Base-by-base conservation (phyloP, 2,329 filamentous ascomycete genomes). In the Cryphonectria naterciae region DNA sequence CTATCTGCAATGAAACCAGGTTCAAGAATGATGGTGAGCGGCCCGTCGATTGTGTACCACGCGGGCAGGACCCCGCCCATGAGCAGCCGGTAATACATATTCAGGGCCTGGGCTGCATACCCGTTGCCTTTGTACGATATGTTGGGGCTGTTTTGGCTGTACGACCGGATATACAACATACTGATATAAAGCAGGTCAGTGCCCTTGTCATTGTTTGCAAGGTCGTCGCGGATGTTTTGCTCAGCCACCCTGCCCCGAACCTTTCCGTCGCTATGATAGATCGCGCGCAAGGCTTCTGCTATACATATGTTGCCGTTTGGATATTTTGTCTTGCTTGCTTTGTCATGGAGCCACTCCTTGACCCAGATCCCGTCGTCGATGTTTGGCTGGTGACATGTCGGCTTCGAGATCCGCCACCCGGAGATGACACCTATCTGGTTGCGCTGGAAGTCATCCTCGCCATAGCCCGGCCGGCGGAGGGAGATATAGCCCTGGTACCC, bases 81-180 rank as follows among this genome's bases (percentile, higher is more conserved):
- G 6, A 65, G 63, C 28, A 65, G 39, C 6, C 63, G 32, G 28
- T 49, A 65, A 32, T 65, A 65, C 43, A 65, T 52, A 28, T 52
- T 22, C 22, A 67, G 32, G 7, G 49, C 65, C n/a, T 58, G 35
- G 2, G 28, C 10, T 10, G 63, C 63, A 15, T 22, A 65, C 5
- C 49, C 32, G 25, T 65, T 65, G 1, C 63, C 63, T 8, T 46
- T 49, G 43, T 65, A 65, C 25, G 49, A 32, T 39, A 64, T 32
- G 3, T n/a, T 39, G 25, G 39, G 22, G 25, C 46, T 39, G 2
- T 7, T 0, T 2, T 32, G 22, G 13, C 28, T 22, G 7, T 28
- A 43, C 4, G n/a, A 4, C 10, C 11, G 41, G 3, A 64, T 28
- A 8, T 64, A 28, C 10, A 64, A 13, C 22, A 19, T 11, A 17